Base-by-base conservation (phyloP, 352 stramenopile species). In the Globisporangium cederbergense region DNA sequence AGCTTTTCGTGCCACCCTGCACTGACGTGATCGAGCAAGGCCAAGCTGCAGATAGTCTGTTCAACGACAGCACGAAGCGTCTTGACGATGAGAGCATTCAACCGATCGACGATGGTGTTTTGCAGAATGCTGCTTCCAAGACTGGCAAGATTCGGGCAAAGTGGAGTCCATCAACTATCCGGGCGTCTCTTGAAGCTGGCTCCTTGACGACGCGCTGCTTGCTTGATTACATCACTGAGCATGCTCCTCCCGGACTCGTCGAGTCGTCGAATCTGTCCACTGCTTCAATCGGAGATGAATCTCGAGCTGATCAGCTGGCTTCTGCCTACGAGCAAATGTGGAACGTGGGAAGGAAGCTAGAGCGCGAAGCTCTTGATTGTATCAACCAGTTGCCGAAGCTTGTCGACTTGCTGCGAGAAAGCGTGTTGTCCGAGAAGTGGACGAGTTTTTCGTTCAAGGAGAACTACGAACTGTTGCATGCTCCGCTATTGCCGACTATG, bases 271-370 rank as follows among this genome's bases (percentile, higher is more conserved):
- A 80, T 53, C 56, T 80, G 50, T 49, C 61, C 13, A 22, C 22
- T 42, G 59, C 61, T 4, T 59, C 66, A 18, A 46, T 74, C 25
- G 59, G 71, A 4, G 76, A 81, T 3, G 82, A 94, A 56, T 36
- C 59, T 30, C 66, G 86, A 20, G 76, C 70, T 46, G 83, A 91
- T 38, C 66, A 78, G 10, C 75, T 94, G 43, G 72, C 78, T 42
- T 78, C 67, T 58, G 81, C 78, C 5, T 92, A 93, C 61, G 79
- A 91, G 50, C 73, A 89, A 36, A 83, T 90, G 70, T 93, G 79
- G 79, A 74, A 89, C 64, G 65, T 79, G 22, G 74, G 73, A 11
- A 74, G 72, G 42, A 81, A 79, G 58, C 63, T 88, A 61, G 85
- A 92, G 45, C 72, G 68, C 28, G 78, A 90, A n/a, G 83, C 82